A percentile compares a stretch with the other conserved stretches of the same genome.
These are phyloP conservation scores for Aquilaria yunnanensis DNA, from an alignment of 345 rosid species.

Conservation along the genomic window DNA sequence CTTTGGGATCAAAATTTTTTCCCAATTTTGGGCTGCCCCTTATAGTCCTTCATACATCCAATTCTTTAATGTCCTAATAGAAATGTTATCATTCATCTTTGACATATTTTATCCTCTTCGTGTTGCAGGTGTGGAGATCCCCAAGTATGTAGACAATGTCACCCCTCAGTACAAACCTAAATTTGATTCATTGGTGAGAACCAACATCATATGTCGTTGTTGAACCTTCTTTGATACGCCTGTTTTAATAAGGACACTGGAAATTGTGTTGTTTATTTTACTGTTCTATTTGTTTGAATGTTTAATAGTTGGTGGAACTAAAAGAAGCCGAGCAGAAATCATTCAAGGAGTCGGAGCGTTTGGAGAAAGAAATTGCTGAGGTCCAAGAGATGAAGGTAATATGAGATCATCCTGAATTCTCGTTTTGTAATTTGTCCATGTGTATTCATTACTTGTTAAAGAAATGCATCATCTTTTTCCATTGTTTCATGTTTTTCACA, in stretches of 20 bases:
- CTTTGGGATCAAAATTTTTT: too few species aligned
- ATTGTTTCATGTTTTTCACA: constrained; percentile 26
- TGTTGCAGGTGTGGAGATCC: constrained; percentile 72
- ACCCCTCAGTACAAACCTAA: constrained; percentile 94
- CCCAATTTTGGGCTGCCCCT: neutral
- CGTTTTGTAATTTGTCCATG: neutral
- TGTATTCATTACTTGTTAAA: neutral
- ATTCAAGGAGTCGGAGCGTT: constrained; percentile 65
- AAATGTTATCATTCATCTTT: neutral
- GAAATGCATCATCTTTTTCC: neutral
- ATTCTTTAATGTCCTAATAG: neutral
- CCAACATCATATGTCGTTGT: constrained; percentile 1
- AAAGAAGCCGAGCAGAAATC: constrained; percentile 89
- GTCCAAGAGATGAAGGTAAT: constrained; percentile 88
- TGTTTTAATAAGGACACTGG: neutral
- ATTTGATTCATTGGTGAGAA: constrained; percentile 82
- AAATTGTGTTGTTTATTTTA: neutral
- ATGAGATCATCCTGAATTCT: neutral
- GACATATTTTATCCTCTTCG: neutral
- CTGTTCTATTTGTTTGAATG: neutral
- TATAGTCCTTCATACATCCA: neutral
- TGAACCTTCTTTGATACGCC: constrained; percentile 1
- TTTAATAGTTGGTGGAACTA: constrained; percentile 67
- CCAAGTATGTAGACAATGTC: constrained; percentile 80
- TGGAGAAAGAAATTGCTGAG: constrained; percentile 85